Evolutionary conservation across 1,139 yeast genomes (phyloP).

Genomic region (Meyerozyma sp.): DNA sequence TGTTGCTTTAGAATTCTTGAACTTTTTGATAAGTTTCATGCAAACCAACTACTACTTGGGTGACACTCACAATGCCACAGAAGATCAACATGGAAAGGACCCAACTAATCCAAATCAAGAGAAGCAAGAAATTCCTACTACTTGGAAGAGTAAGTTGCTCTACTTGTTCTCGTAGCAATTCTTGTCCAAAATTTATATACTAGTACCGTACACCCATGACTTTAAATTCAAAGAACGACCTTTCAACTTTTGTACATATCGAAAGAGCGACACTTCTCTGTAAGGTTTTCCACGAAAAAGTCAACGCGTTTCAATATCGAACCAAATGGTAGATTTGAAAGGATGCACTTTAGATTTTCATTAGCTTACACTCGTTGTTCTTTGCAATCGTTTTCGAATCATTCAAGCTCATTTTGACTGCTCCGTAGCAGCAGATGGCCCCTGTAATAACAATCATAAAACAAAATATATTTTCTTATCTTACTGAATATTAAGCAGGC

Average conservation of each 20-base stretch:
- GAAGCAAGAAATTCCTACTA: not conserved
- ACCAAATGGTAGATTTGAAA: no score
- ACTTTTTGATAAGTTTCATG: slow-evolving; percentile 20
- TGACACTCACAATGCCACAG: slow-evolving; percentile 25
- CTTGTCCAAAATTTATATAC: no score
- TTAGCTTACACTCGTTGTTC: not conserved
- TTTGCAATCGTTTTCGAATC: not conserved
- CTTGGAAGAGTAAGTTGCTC: not conserved
- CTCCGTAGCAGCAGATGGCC: not conserved
- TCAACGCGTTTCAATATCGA: no score
- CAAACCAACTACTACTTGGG: slow-evolving; percentile 29
- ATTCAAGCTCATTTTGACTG: not conserved
- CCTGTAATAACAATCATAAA: not conserved
- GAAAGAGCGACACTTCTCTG: no score
- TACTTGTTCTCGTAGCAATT: not conserved
- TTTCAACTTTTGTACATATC: no score
- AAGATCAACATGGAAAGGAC: slow-evolving; percentile 4
- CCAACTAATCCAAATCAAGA: not conserved
- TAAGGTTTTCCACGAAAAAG: no score
- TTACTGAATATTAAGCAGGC: not conserved
- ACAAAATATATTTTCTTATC: not conserved
- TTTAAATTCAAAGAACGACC: no score
- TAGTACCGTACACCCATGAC: no score
- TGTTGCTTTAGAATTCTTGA: slow-evolving; percentile 19
- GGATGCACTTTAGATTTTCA: no score